Evolutionary conservation across 2,329 filamentous ascomycete species (phyloP).

Genomic region (Parascedosporium putredinis): DNA sequence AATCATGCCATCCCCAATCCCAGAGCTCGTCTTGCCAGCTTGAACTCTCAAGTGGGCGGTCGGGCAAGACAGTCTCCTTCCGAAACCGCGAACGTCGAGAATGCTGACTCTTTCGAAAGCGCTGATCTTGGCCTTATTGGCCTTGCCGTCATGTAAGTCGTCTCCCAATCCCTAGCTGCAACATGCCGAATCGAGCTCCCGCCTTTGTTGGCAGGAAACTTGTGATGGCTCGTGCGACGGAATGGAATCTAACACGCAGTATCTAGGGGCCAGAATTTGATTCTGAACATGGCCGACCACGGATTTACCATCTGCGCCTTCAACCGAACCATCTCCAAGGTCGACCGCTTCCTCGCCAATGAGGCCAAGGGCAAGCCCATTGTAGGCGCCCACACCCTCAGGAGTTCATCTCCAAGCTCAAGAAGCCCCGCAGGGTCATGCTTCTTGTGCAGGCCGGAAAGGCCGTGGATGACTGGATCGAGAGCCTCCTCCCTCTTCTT

Average conservation of each 20-base stretch:
- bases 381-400: constrained; percentile 86
- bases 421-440: constrained; percentile 95
- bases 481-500: constrained; percentile 76
- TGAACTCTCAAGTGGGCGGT: constrained; percentile 42
- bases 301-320: constrained; percentile 96
- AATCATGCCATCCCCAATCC: constrained; percentile 1
- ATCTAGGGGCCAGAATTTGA: constrained; percentile 67
- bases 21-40: constrained; percentile 66
- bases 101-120: constrained; percentile 53
- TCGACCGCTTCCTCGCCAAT: constrained; percentile 86
- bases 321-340: constrained; percentile 98
- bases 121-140: constrained; percentile 88
- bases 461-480: constrained; percentile 98
- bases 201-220: constrained; percentile 1
- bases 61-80: constrained; percentile 10
- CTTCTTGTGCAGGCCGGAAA: constrained; percentile 97
- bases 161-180: too few relatives aligned
- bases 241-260: constrained; percentile 9
- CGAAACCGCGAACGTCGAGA: constrained; percentile 12
- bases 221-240: constrained; percentile 1
- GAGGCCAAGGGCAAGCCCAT: constrained; percentile 94
- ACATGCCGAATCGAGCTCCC: too few relatives aligned
- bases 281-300: constrained; percentile 80
- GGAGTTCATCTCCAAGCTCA: constrained; percentile 94
- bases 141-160: constrained; percentile 74